Base-by-base conservation (phyloP, 2,329 filamentous ascomycete genomes). In the Fonsecaea nubica region DNA sequence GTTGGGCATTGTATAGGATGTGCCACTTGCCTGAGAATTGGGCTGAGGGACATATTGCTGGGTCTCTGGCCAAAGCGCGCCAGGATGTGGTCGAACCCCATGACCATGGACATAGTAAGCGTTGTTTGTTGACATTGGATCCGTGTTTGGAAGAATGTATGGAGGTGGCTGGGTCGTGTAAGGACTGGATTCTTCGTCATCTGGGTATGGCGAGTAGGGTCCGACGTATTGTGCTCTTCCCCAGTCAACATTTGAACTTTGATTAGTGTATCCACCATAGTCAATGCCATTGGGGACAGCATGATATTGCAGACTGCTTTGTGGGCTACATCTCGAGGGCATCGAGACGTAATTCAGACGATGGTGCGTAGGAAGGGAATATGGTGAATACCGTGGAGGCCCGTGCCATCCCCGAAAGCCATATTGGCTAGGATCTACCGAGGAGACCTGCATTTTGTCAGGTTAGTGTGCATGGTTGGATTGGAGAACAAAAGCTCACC, bases 401-500 rank as follows among this genome's bases (percentile, higher is more conserved):
- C 54, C 58, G 21, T 68, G 59, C 56, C 57, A 64, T 13, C 52
- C 30, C 36, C 62, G 63, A 48, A 65, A 33, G 36, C 48, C 33
- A 48, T 63, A 55, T 4, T 64, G n/a, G 7, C 40, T 55, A 33
- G 66, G 35, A 21, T 70, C 66, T 21, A 66, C 40, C 3, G 68
- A 70, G 1, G 56, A 40, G 13, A 70, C 68, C 68, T 70, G 48
- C 40, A 13, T 15, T 5, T 18, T 45, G 61, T 61, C 30, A 63
- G 58, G 25, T n/a, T 45, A 15, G 62, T 15, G n/a, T 58, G 45
- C 42, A 42, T 62, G 25, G 18, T 7, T 40, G 38, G 33, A 50
- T 33, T 32, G 38, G n/a, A 56, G 42, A 30, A 15, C 40, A 6
- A 35, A 5, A 12, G 62, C 67, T 58, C 54, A 96, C 94, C 78